These are phyloP conservation scores for Emergomyces africanus DNA, from an alignment of 2,329 filamentous ascomycete genomes.

Conservation along the genomic window DNA sequence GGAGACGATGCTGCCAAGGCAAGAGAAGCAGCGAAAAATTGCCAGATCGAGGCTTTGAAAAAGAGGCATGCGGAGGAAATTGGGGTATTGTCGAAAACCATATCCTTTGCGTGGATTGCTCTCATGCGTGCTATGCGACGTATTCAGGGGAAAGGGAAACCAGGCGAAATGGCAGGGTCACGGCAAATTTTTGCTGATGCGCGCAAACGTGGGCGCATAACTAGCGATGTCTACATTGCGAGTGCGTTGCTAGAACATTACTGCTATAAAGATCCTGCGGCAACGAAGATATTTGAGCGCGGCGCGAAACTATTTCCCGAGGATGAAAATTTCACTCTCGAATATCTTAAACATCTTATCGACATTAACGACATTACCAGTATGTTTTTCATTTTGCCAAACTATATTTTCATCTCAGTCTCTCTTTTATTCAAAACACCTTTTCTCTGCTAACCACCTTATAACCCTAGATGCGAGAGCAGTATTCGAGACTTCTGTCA, in stretches of 20 bases:
- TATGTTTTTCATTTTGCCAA: constrained; percentile 38
- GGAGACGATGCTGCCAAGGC: constrained; percentile 36
- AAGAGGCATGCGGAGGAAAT: constrained; percentile 61
- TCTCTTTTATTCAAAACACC: too few relatives aligned
- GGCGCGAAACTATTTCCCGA: constrained; percentile 88
- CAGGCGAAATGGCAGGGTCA: constrained; percentile 59
- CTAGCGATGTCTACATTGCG: constrained; percentile 89
- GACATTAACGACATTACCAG: constrained; percentile 86
- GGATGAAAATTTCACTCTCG: constrained; percentile 83
- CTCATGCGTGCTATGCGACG: constrained; percentile 88
- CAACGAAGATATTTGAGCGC: constrained; percentile 90
- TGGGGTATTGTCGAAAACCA: constrained; percentile 64
- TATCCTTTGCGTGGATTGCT: constrained; percentile 91
- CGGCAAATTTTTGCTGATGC: constrained; percentile 84
- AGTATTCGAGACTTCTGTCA: constrained; percentile 90
- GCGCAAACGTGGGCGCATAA: constrained; percentile 71
- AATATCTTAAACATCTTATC: constrained; percentile 91
- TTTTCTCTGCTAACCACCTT: not conserved
- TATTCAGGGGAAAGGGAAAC: constrained; percentile 69
- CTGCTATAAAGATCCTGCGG: constrained; percentile 87
- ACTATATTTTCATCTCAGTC: not conserved
- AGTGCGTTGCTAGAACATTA: constrained; percentile 88
- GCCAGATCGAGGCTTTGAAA: constrained; percentile 45
- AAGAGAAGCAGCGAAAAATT: constrained; percentile 39
- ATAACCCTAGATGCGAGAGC: constrained; percentile 64